phyloP scores from a whole-genome alignment of 441 rosid species.

The Gossypium gossypioides region DNA sequence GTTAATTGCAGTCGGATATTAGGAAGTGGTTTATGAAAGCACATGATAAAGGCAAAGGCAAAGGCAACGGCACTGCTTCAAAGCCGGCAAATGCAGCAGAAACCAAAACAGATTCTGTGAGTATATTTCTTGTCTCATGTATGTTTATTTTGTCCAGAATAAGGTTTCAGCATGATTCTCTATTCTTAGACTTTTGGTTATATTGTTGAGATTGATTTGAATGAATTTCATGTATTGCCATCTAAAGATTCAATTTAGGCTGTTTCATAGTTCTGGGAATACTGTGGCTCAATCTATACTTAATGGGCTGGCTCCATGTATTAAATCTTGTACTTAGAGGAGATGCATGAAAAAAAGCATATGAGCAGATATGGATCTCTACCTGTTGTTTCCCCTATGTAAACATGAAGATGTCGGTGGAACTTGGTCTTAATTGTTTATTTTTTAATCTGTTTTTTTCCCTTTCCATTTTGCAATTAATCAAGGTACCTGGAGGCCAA shows the following conservation, averaged over 20 bases:
- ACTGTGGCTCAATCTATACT: not conserved
- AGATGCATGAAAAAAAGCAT: not conserved
- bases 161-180: not conserved
- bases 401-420: not conserved
- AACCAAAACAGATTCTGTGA: constrained; percentile 39
- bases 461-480: not conserved
- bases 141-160: not conserved
- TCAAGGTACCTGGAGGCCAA: constrained; percentile 36
- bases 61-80: constrained; percentile 37
- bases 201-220: not conserved
- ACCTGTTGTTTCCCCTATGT: not conserved
- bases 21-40: constrained; percentile 93
- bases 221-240: not conserved
- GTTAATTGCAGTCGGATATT: constrained; percentile 61
- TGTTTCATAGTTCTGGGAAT: not conserved
- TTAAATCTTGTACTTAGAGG: not conserved
- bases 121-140: constrained; percentile 16
- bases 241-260: not conserved
- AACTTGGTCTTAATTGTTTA: not conserved
- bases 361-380: not conserved
- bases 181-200: not conserved
- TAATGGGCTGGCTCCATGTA: not conserved
- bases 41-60: constrained; percentile 57
- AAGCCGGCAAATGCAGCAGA: constrained; percentile 26
- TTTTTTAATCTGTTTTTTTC: not conserved